Evolutionary conservation across 31 red algal genomes (phyloP).

Genomic region (Porphyra umbilicalis): DNA sequence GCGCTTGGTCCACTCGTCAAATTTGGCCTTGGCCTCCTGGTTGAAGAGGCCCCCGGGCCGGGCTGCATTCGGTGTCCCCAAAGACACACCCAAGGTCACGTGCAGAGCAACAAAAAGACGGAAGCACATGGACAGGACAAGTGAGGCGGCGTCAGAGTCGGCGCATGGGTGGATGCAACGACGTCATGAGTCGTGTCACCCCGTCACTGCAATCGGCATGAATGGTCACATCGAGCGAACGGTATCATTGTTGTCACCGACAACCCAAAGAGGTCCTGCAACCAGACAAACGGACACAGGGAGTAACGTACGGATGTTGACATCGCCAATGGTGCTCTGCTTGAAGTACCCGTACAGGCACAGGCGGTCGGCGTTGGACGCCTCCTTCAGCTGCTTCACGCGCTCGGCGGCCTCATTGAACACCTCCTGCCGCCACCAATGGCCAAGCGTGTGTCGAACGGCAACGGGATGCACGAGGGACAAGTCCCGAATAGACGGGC

Average conservation of each 20-base stretch:
- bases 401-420: slow-evolving; percentile 87
- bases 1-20: slow-evolving; percentile 70
- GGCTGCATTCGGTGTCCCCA: slow-evolving; percentile 12
- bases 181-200: too few relatives aligned
- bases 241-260: too few relatives aligned
- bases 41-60: slow-evolving; percentile 83
- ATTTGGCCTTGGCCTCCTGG: slow-evolving; percentile 71
- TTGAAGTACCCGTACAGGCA: slow-evolving; percentile 86
- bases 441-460: neutral
- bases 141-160: too few relatives aligned
- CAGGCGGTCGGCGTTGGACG: slow-evolving; percentile 69
- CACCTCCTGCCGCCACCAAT: slow-evolving; percentile 40
- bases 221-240: too few relatives aligned
- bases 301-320: slow-evolving; percentile 44
- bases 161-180: too few relatives aligned
- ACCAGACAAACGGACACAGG: neutral
- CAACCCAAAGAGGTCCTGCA: too few relatives aligned
- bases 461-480: too few relatives aligned
- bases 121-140: neutral
- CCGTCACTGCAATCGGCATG: too few relatives aligned
- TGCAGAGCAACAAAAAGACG: neutral
- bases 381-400: slow-evolving; percentile 59
- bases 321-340: slow-evolving; percentile 87
- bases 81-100: neutral
- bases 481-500: too few relatives aligned